Evolutionary conservation across 306 rosid species (phyloP).

Genomic region (Hylodesmum podocarpum): DNA sequence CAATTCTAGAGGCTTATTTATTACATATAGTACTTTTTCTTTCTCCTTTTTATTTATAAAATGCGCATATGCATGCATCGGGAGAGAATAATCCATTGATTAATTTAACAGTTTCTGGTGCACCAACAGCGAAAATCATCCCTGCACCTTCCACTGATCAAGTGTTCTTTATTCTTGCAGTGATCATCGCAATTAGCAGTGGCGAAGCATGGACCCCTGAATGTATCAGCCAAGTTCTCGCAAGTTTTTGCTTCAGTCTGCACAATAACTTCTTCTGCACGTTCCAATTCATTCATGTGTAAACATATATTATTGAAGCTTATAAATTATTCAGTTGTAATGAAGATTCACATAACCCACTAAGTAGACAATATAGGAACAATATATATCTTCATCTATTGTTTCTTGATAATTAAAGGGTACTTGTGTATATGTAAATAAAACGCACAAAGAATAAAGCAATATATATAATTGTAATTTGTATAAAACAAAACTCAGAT

Average conservation of each 20-base stretch:
- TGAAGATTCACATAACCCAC: too few species aligned
- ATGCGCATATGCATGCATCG: neutral
- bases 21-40: neutral
- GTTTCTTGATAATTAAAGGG: too few species aligned
- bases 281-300: neutral
- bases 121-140: conserved; percentile 23
- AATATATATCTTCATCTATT: too few species aligned
- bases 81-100: neutral
- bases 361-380: too few species aligned
- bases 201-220: conserved; percentile 20
- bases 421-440: too few species aligned
- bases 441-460: too few species aligned
- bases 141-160: conserved; percentile 17
- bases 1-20: neutral
- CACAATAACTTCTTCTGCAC: conserved; percentile 21
- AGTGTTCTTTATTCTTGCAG: conserved; percentile 26
- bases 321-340: too few species aligned
- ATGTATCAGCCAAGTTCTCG: conserved; percentile 21
- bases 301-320: neutral
- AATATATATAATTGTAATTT: too few species aligned
- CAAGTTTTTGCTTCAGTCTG: conserved; percentile 24
- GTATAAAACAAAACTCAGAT: too few species aligned
- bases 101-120: conserved; percentile 22
- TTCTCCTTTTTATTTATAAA: neutral
- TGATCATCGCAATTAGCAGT: neutral